Base-by-base conservation (phyloP, 345 rosid species). In the Pugionium cornutum region DNA sequence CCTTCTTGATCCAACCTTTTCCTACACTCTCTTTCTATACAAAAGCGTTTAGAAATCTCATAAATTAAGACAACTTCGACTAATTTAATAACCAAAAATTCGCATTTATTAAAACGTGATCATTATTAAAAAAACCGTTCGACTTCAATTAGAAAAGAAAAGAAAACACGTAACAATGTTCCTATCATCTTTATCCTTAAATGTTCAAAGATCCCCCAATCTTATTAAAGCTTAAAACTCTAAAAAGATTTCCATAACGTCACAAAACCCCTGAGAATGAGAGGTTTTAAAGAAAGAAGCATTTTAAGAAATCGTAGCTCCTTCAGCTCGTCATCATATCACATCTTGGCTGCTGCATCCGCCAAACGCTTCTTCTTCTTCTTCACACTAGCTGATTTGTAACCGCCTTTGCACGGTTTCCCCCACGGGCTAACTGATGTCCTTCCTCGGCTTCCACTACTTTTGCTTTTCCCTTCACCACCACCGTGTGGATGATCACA, bases 401-500 rank as follows among this genome's bases (percentile, higher is more conserved):
- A 88, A 37, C 98, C 89, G 2, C 83, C 78, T 72, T 92, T 91
- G 40, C 84, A 76, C 3, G 97, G 98, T 79, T 92, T 92, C 31
- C 98, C 98, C 97, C 97, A 92, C 2, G 97, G 95, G 0, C 84
- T 85, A 10, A 60, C 81, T 0, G 98, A 91, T 40, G 80, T 77
- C 58, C 84, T 75, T 42, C 98, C 95, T 35, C 66, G 52, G 33
- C 75, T 71, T 27, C 98, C 87, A 32, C 92, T 84, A 82, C 98
- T 89, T 66, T 89, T 92, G 76, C 95, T 92, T 43, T 81, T 77
- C 45, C 96, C 96, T 74, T 92, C 98, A 68, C 98, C 98, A 55
- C 98, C 96, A 76, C 96, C 95, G n/a, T 87, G 96, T 58, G 97
- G 96, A 78, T 92, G 97, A 74, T 89, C 98, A 9, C 87, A 75